Percentiles rank a stretch among this genome's conserved stretches.
Conservation (phyloP, 116 monocot species). For the Iris pallida region DNA sequence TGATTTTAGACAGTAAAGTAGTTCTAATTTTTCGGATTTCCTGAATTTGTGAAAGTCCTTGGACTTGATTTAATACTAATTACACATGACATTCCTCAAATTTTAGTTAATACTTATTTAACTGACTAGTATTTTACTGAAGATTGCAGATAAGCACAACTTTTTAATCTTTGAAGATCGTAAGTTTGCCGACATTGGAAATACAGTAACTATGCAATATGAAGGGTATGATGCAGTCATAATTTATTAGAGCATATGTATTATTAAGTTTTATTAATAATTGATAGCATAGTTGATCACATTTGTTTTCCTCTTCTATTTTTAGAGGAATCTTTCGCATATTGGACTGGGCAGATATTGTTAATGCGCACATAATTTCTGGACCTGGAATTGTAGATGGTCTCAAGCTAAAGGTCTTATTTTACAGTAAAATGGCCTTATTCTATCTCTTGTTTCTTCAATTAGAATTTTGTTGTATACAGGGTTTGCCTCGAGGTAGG, state of each 20-base stretch:
- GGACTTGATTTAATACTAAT: too few relatives aligned
- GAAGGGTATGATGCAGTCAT: slow-evolving; percentile 51
- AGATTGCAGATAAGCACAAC: slow-evolving; percentile 88
- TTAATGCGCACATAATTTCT: slow-evolving; percentile 92
- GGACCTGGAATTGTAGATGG: slow-evolving; percentile 98
- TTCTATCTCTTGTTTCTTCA: slow-evolving; percentile 7
- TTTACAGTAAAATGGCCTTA: neutral
- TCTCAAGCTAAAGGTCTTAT: slow-evolving; percentile 76
- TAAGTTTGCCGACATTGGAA: slow-evolving; percentile 98
- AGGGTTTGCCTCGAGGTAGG: slow-evolving; percentile 77
- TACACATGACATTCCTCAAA: neutral
- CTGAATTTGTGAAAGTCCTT: too few relatives aligned
- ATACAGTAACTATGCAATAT: slow-evolving; percentile 98
- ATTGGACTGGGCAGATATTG: slow-evolving; percentile 96
- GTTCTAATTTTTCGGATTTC: too few relatives aligned
- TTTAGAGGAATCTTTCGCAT: slow-evolving; percentile 83
- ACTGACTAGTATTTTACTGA: slow-evolving; percentile 14
- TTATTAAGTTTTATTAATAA: too few relatives aligned
- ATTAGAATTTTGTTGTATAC: neutral
- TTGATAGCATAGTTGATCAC: too few relatives aligned
- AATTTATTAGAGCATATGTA: too few relatives aligned
- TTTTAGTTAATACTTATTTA: neutral
- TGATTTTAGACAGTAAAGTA: too few relatives aligned
- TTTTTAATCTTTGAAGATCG: slow-evolving; percentile 97
- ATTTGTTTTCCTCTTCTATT: slow-evolving; percentile 1